Evolutionary conservation across 768 basidiomycete genomes (phyloP).

Genomic region (Suillus hirtellus): DNA sequence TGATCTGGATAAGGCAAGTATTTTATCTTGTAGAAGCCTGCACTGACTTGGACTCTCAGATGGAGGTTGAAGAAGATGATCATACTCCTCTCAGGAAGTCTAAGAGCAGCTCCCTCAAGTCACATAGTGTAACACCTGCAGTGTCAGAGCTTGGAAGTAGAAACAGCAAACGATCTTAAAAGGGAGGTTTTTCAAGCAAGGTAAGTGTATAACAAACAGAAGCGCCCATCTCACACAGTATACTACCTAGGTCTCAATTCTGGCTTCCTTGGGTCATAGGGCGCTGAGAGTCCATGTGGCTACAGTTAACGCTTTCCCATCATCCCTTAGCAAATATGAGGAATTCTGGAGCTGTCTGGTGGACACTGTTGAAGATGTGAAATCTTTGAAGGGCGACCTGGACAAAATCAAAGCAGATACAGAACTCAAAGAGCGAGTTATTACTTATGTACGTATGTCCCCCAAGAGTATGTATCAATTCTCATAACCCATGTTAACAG

Average conservation of each 20-base stretch:
- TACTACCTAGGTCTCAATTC: neutral
- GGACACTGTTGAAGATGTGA: neutral
- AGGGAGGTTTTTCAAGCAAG: neutral
- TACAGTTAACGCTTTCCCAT: neutral
- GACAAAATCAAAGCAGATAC: neutral
- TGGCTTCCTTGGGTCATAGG: neutral
- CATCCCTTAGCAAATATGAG: neutral
- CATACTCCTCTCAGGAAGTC: neutral
- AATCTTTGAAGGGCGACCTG: neutral
- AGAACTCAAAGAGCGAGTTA: neutral
- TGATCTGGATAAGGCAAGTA: neutral
- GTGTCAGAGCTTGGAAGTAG: neutral
- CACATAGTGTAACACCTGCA: neutral
- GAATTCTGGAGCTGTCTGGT: neutral
- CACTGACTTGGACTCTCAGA: neutral
- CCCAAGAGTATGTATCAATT: neutral
- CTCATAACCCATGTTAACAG: neutral
- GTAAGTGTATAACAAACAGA: neutral
- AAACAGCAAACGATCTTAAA: neutral
- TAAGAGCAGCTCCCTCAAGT: neutral
- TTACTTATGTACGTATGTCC: neutral
- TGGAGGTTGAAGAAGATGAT: neutral
- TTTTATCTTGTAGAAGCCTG: neutral
- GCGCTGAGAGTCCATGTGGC: neutral
- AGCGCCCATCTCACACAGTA: neutral